Conservation (phyloP, 2,329 filamentous ascomycete genomes). For the Gremmenia infestans region DNA sequence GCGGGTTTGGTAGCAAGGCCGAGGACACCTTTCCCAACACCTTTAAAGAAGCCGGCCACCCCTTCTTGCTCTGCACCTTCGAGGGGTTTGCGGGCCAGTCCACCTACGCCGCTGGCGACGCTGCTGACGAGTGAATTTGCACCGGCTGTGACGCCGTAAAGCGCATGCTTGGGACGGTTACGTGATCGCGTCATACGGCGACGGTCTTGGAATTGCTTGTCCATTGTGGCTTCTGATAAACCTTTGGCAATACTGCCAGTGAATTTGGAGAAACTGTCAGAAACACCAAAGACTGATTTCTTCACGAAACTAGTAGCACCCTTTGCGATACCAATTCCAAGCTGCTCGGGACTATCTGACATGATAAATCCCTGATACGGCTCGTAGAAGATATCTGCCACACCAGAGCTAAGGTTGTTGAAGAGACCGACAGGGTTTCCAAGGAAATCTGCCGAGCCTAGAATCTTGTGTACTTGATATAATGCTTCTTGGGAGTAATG, state of each 20-base stretch:
- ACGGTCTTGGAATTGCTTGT: conserved; percentile 98
- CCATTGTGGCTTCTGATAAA: conserved; percentile 87
- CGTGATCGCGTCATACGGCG: conserved; percentile 88
- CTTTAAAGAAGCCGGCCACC: conserved; percentile 91
- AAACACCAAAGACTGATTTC: conserved; percentile 96
- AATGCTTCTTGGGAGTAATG: conserved; percentile 97
- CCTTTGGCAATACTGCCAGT: conserved; percentile 97
- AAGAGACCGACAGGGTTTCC: conserved; percentile 96
- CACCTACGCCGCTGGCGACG: conserved; percentile 88
- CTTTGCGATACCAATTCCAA: conserved; percentile 92
- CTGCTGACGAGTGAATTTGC: conserved; percentile 93
- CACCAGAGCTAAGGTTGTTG: conserved; percentile 95
- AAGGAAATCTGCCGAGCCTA: conserved; percentile 94
- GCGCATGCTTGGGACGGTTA: conserved; percentile 92
- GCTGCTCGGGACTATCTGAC: conserved; percentile 90
- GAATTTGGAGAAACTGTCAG: conserved; percentile 95
- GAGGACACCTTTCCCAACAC: conserved; percentile 89
- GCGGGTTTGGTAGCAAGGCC: conserved; percentile 96
- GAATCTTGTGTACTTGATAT: conserved; percentile 93
- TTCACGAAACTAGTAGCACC: conserved; percentile 96
- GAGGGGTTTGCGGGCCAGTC: conserved; percentile 85
- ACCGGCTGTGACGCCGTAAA: conserved; percentile 92
- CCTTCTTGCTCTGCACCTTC: conserved; percentile 96
- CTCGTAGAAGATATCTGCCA: conserved; percentile 98
- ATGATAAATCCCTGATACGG: conserved; percentile 97